A percentile compares a stretch with the other conserved stretches of the same genome.
phyloP scores from a whole-genome alignment of 2,329 filamentous ascomycete genomes.

The Dryadomyces quercus-mongolicae region DNA sequence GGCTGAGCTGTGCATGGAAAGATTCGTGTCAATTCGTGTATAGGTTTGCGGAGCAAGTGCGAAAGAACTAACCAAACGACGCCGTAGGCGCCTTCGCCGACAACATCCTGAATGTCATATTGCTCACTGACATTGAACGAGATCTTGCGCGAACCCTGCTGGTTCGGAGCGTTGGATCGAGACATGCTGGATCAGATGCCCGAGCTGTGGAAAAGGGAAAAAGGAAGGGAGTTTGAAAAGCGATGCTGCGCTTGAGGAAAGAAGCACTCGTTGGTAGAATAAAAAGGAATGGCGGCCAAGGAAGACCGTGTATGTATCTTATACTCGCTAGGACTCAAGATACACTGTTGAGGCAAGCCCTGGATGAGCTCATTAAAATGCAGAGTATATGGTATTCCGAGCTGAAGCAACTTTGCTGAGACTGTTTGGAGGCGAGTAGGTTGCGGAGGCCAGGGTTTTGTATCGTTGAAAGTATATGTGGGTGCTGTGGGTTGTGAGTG shows the following conservation, averaged over 20 bases:
- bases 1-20: constrained; percentile 54
- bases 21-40: neutral
- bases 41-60: neutral
- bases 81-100: constrained; percentile 95
- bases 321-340: neutral
- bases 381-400: neutral
- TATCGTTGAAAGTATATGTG: constrained; percentile 2
- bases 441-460: constrained; percentile 3
- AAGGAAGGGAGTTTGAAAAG: neutral
- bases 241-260: no score
- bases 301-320: neutral
- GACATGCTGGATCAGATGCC: constrained; percentile 31
- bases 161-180: constrained; percentile 42
- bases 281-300: no score
- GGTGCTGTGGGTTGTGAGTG: constrained; percentile 4
- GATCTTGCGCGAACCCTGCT: constrained; percentile 72
- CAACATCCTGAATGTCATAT: constrained; percentile 99
- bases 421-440: neutral
- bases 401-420: neutral
- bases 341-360: neutral
- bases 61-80: constrained; percentile 72
- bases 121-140: constrained; percentile 99
- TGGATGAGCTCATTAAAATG: neutral
- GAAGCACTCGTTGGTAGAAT: no score
- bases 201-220: neutral